These are phyloP conservation scores for Agrocybe pediades DNA, from an alignment of 768 basidiomycete genomes.

Conservation along the genomic window DNA sequence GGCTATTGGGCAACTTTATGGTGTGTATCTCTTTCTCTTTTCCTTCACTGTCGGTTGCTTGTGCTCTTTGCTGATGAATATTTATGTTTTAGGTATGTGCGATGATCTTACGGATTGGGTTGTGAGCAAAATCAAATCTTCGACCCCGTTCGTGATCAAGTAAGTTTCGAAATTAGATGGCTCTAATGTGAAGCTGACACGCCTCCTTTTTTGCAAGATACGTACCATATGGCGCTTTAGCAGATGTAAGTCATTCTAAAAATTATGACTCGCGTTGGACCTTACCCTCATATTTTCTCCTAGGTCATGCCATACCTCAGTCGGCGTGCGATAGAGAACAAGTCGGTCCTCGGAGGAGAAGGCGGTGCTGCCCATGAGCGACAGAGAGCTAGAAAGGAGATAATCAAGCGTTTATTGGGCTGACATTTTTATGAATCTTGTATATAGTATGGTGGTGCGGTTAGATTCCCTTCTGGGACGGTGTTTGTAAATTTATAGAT, in stretches of 20 bases:
- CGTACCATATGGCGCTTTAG: slow-evolving; percentile 73
- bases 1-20: slow-evolving; percentile 81
- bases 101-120: slow-evolving; percentile 79
- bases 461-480: too few relatives aligned
- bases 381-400: slow-evolving; percentile 51
- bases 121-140: slow-evolving; percentile 50
- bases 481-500: too few relatives aligned
- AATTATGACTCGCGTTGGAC: background rate
- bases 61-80: too few relatives aligned
- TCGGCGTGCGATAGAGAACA: slow-evolving; percentile 91
- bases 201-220: slow-evolving; percentile 41
- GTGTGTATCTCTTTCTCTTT: slow-evolving; percentile 38
- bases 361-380: slow-evolving; percentile 70
- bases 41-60: background rate
- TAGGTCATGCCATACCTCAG: slow-evolving; percentile 90
- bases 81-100: slow-evolving; percentile 66
- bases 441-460: too few relatives aligned
- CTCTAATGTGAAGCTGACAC: background rate
- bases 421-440: too few relatives aligned
- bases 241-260: slow-evolving; percentile 46
- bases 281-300: background rate
- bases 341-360: slow-evolving; percentile 74
- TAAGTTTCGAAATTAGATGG: slow-evolving; percentile 24
- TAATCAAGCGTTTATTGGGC: slow-evolving; percentile 44
- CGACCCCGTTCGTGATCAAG: slow-evolving; percentile 79